Evolutionary conservation across 768 basidiomycete genomes (phyloP).

Genomic region (Agrocybe praecox): DNA sequence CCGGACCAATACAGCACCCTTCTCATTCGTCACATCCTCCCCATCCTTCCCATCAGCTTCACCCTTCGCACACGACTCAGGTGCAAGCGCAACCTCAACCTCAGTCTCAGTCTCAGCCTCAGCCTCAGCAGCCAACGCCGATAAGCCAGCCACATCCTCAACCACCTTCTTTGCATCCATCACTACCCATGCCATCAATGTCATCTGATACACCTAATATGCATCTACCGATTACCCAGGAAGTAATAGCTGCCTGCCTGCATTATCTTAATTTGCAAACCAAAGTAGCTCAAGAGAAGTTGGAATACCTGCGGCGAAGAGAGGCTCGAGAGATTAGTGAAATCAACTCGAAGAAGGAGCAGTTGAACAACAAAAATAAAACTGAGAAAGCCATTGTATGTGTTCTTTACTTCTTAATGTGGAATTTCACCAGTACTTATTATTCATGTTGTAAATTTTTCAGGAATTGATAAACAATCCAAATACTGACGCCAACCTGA

Average conservation of each 20-base stretch:
- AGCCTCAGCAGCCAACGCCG: not conserved
- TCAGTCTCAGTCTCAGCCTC: not conserved
- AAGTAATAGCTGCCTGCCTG: constrained; percentile 21
- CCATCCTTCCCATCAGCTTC: constrained; percentile 16
- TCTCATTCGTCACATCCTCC: constrained; percentile 9
- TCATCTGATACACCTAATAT: constrained; percentile 12
- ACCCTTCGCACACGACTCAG: constrained; percentile 13
- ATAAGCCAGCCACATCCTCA: constrained; percentile 5
- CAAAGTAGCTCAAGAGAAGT: constrained; percentile 69
- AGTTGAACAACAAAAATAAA: constrained; percentile 53
- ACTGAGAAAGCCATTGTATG: constrained; percentile 64
- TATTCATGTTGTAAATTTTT: not conserved
- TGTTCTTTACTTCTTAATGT: constrained; percentile 16
- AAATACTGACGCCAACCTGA: constrained; percentile 58
- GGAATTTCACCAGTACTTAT: not conserved
- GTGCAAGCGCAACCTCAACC: not conserved
- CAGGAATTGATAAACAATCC: constrained; percentile 64
- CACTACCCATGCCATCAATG: constrained; percentile 1
- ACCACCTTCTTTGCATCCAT: not conserved
- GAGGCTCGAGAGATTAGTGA: constrained; percentile 70
- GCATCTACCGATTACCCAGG: constrained; percentile 20
- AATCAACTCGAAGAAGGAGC: constrained; percentile 33
- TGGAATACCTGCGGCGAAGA: constrained; percentile 66
- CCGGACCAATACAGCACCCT: constrained; percentile 8
- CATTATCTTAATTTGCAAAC: constrained; percentile 66